Evolutionary conservation across 1,284 basidiomycete genomes (phyloP), one percentile per base, ranked within the genome.

Genomic region (Mycena citricolor): DNA sequence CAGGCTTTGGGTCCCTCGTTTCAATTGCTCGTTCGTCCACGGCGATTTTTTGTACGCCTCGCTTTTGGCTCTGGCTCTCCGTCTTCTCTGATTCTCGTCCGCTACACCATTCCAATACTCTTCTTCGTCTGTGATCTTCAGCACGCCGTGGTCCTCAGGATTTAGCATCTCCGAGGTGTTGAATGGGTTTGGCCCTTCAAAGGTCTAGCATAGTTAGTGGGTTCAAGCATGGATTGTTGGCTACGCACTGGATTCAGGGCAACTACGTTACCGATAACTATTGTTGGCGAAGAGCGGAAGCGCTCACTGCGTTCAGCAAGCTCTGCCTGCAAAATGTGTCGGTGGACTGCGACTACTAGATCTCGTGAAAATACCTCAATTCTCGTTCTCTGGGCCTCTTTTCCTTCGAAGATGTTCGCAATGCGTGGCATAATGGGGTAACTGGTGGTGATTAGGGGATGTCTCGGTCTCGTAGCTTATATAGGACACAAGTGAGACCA

Each of bases 111-210:
- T 20, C 13, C 34, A 25, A 14, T 25, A 32, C 4, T 14, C 30
- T 24, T 10, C 4, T 42, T 41, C 24, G 20, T 20, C 21, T 17
- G 40, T 22, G 4, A 20, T 17, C 21, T 17, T 17, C 20, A 48
- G 11, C 8, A 44, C 45, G 12, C 46, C 46, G 4, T 43, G 42
- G 17, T 48, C 45, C 2, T 48, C 46, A 6, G 44, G 49, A 25
- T 52, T 42, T n/a, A 48, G 16, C 14, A 47, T 17, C 30, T 44
- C 49, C 1, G 44, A 26, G 31, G 23, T 25, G n/a, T 47, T n/a
- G 14, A 39, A 52, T 8, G 45, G 50, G 35, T 52, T 52, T 5
- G 41, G 45, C 11, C 50, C 50, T 17, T 48, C 46, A 22, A 38
- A 52, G 1, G 23, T 44, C 50, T 51, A 26, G 7, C 4, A 17